phyloP scores from a whole-genome alignment of 441 rosid genomes.

The Gossypium schwendimanii region DNA sequence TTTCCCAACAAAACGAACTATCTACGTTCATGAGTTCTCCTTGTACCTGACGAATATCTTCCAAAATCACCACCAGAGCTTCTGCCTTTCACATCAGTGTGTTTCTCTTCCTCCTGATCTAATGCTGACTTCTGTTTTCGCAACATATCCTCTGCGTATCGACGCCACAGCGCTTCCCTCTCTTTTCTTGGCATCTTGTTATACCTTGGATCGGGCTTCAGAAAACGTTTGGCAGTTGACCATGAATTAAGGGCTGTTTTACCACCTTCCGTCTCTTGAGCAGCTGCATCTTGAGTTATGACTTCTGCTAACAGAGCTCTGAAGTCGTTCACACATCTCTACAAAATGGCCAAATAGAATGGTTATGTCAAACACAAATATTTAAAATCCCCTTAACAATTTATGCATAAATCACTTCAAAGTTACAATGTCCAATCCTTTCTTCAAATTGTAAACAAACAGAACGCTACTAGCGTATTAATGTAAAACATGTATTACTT shows the following conservation, averaged over 20 bases:
- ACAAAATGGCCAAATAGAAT: constrained; percentile 5
- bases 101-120: constrained; percentile 46
- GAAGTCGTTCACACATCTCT: constrained; percentile 73
- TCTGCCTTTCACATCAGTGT: constrained; percentile 38
- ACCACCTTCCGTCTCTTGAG: constrained; percentile 64
- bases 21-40: constrained; percentile 36
- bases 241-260: constrained; percentile 81
- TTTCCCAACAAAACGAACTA: constrained; percentile 14
- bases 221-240: constrained; percentile 80
- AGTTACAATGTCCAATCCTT: background rate
- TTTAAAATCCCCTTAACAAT: background rate
- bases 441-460: background rate
- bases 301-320: constrained; percentile 65
- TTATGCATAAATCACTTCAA: background rate
- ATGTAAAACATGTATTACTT: background rate
- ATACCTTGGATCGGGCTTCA: constrained; percentile 71
- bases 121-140: constrained; percentile 49
- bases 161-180: constrained; percentile 73
- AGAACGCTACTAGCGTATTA: background rate
- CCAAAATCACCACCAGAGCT: constrained; percentile 32
- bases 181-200: constrained; percentile 85
- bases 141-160: constrained; percentile 55
- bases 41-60: constrained; percentile 31
- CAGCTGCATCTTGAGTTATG: constrained; percentile 61
- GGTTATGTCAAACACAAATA: background rate